Evolutionary conservation across 2,329 filamentous ascomycete species (phyloP).

Genomic region (Emmonsia crescens): DNA sequence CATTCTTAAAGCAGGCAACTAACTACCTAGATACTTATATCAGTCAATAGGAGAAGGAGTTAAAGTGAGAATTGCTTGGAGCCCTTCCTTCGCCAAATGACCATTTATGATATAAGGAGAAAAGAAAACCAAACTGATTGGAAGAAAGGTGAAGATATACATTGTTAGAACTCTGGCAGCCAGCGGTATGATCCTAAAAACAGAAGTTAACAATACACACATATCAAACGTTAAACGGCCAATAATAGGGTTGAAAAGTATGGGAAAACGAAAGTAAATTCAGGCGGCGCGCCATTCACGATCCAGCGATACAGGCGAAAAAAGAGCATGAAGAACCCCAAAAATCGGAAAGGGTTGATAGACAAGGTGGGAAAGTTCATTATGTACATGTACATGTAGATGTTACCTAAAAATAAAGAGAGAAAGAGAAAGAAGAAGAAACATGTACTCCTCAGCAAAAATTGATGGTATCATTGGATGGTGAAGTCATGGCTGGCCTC

Average conservation of each 20-base stretch:
- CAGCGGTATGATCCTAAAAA: background rate
- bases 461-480: conserved; percentile 27
- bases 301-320: background rate
- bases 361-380: background rate
- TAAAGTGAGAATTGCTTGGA: background rate
- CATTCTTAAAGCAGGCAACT: background rate
- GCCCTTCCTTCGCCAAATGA: background rate
- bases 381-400: background rate
- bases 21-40: background rate
- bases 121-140: background rate
- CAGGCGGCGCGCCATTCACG: background rate
- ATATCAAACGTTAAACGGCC: background rate
- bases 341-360: background rate
- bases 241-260: background rate
- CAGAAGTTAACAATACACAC: background rate
- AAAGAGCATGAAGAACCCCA: background rate
- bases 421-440: background rate
- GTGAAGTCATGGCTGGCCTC: conserved; percentile 64
- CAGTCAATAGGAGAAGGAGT: background rate
- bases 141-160: background rate
- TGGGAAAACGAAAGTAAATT: background rate
- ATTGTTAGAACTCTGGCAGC: background rate
- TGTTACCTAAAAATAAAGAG: background rate
- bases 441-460: background rate
- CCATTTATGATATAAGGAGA: background rate